A percentile compares a stretch with the other conserved stretches of the same genome.
Evolutionary conservation across 805 yeast genomes (phyloP).

Genomic region (Candida maltosa): DNA sequence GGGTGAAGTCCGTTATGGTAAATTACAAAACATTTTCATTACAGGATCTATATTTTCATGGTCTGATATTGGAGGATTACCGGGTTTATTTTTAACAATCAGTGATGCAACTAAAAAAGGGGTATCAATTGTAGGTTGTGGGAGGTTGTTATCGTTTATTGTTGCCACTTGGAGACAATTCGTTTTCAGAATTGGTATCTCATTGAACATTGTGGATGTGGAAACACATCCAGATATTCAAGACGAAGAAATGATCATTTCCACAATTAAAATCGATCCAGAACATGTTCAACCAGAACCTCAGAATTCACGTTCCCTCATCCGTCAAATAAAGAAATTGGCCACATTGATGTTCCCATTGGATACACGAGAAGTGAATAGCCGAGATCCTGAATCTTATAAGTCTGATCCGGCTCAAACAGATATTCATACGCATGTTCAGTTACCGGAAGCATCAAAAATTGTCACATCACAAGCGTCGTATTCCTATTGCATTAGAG

Average conservation of each 20-base stretch:
- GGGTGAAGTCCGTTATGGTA: conserved; percentile 57
- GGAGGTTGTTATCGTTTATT: conserved; percentile 40
- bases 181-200: conserved; percentile 74
- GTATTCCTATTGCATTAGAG: conserved; percentile 65
- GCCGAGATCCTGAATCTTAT: conserved; percentile 34
- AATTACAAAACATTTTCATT: conserved; percentile 62
- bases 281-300: not conserved
- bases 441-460: conserved; percentile 22
- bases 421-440: conserved; percentile 37
- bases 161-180: conserved; percentile 84
- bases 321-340: conserved; percentile 29
- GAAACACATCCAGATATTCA: conserved; percentile 25
- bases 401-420: conserved; percentile 33
- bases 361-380: conserved; percentile 39
- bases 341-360: conserved; percentile 57
- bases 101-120: conserved; percentile 71
- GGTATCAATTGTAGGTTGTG: conserved; percentile 48
- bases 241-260: conserved; percentile 36
- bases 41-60: conserved; percentile 72
- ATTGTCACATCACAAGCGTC: conserved; percentile 39
- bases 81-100: conserved; percentile 80
- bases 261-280: conserved; percentile 28
- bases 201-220: conserved; percentile 36
- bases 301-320: conserved; percentile 5
- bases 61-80: conserved; percentile 85